Percentiles rank a stretch among this genome's conserved stretches.
Conservation (phyloP, 352 stramenopile species). For the Peronosclerospora sorghi region DNA sequence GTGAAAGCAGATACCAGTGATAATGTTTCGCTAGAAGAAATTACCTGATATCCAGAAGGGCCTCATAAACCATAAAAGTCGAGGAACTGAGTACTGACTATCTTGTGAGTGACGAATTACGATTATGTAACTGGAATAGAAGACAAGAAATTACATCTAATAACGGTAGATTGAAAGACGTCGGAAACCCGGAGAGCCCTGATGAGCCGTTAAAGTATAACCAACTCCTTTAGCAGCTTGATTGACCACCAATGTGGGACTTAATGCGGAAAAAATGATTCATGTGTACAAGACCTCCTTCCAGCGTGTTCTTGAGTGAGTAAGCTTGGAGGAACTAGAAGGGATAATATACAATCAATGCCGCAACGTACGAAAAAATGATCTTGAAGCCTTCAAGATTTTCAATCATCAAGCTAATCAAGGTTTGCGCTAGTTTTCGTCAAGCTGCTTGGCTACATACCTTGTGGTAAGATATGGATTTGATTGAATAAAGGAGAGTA, state of each 20-base stretch:
- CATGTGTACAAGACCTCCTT: slow-evolving; percentile 19
- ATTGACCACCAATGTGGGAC: slow-evolving; percentile 33
- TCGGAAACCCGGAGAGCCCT: neutral
- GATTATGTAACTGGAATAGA: slow-evolving; percentile 17
- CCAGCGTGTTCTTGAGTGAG: slow-evolving; percentile 11
- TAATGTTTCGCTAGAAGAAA: neutral
- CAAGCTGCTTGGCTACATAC: slow-evolving; percentile 52
- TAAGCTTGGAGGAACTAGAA: slow-evolving; percentile 36
- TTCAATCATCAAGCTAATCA: slow-evolving; percentile 32
- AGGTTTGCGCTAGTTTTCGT: slow-evolving; percentile 44
- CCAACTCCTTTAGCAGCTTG: slow-evolving; percentile 21
- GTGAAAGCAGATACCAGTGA: neutral
- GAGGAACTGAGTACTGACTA: slow-evolving; percentile 23
- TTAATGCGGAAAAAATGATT: slow-evolving; percentile 33
- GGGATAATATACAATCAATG: slow-evolving; percentile 37
- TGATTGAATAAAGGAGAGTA: neutral
- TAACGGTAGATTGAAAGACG: neutral
- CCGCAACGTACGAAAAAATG: slow-evolving; percentile 27
- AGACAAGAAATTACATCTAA: neutral
- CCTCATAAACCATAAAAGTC: slow-evolving; percentile 5
- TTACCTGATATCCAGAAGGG: neutral
- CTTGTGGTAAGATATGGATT: slow-evolving; percentile 26
- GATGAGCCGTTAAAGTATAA: slow-evolving; percentile 4
- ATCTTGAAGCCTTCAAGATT: slow-evolving; percentile 32
- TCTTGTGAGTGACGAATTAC: slow-evolving; percentile 23